Evolutionary conservation across 2,329 filamentous ascomycete genomes (phyloP).

Genomic region (Ophiostoma pallidulum): DNA sequence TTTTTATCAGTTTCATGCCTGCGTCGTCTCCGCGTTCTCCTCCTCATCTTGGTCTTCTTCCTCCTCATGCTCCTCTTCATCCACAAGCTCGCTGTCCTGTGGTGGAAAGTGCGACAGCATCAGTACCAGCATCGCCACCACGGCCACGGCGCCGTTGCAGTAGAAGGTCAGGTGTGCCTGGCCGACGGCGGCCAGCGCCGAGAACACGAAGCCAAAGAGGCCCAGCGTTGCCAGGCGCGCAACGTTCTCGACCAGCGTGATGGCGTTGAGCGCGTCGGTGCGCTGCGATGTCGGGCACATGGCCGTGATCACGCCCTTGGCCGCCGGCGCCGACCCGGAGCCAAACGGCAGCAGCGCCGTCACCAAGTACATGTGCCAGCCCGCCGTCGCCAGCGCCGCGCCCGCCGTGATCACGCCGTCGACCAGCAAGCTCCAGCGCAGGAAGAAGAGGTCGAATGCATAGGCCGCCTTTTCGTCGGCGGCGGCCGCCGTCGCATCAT

Average conservation of each 20-base stretch:
- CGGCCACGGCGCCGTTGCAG: conserved; percentile 52
- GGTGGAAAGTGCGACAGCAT: conserved; percentile 35
- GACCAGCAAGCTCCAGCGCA: conserved; percentile 54
- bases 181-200: conserved; percentile 50
- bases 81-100: conserved; percentile 26
- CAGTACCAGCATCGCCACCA: conserved; percentile 34
- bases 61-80: conserved; percentile 6
- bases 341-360: conserved; percentile 57
- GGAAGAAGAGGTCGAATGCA: conserved; percentile 58
- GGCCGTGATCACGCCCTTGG: conserved; percentile 64
- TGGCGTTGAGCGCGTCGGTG: conserved; percentile 57
- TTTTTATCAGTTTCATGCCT: too few species aligned
- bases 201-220: conserved; percentile 59
- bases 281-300: conserved; percentile 55
- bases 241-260: conserved; percentile 61
- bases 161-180: conserved; percentile 55
- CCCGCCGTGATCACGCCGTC: conserved; percentile 56
- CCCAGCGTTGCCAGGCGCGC: conserved; percentile 54
- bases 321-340: conserved; percentile 58
- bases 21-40: too few species aligned
- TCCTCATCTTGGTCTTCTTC: too few species aligned
- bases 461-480: conserved; percentile 35
- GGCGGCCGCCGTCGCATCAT: neutral
- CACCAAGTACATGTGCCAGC: conserved; percentile 61
- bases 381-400: conserved; percentile 50